These are phyloP conservation scores for Boletus subcaerulescens DNA, from an alignment of 768 basidiomycete genomes.

Conservation along the genomic window DNA sequence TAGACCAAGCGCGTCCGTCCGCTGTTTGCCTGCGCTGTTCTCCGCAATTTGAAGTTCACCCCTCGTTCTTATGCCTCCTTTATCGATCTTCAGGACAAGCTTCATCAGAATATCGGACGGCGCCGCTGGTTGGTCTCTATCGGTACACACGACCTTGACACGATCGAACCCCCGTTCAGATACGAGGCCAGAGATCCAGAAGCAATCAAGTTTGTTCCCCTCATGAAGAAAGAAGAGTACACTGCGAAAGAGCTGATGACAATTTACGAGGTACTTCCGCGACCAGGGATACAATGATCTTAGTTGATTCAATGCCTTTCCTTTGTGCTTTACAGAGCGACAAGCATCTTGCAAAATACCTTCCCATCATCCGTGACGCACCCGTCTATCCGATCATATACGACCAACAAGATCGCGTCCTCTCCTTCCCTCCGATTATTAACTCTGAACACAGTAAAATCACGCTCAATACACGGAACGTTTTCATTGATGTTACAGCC, in stretches of 20 bases:
- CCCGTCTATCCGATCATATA: constrained; percentile 98
- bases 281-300: neutral
- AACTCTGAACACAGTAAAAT: constrained; percentile 98
- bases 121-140: constrained; percentile 90
- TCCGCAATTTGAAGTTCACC: constrained; percentile 89
- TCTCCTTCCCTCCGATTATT: constrained; percentile 98
- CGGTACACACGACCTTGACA: constrained; percentile 96
- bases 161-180: constrained; percentile 81
- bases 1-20: constrained; percentile 84
- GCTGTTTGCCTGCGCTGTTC: constrained; percentile 84
- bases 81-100: constrained; percentile 98
- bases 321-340: constrained; percentile 58
- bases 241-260: constrained; percentile 92
- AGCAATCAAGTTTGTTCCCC: constrained; percentile 87
- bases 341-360: constrained; percentile 84
- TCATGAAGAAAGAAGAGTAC: constrained; percentile 76
- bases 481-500: constrained; percentile 97
- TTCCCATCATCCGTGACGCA: constrained; percentile 91
- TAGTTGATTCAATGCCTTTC: neutral
- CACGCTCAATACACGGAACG: constrained; percentile 84
- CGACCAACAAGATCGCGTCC: constrained; percentile 79
- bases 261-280: constrained; percentile 74
- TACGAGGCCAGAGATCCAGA: constrained; percentile 81
- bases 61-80: constrained; percentile 90
- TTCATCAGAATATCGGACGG: constrained; percentile 94